phyloP scores from a whole-genome alignment of 1,139 yeast species.

The Yamadazyma aaseri region DNA sequence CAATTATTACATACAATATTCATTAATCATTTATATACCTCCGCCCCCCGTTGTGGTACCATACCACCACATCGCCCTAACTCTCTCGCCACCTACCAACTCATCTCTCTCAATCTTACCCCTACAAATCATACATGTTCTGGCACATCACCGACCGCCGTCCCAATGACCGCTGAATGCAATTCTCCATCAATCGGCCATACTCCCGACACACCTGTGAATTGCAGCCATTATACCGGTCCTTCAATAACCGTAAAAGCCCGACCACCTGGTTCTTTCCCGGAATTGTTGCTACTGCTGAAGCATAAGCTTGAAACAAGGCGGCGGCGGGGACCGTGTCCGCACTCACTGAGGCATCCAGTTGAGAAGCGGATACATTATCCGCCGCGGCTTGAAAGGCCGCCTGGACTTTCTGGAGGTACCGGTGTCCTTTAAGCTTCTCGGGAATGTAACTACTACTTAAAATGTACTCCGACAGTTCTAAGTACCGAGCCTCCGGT shows the following conservation, averaged over 20 bases:
- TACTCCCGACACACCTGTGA: slow-evolving; percentile 61
- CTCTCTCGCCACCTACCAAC: no score
- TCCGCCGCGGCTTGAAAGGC: slow-evolving; percentile 29
- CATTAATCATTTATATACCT: no score
- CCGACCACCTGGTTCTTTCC: slow-evolving; percentile 42
- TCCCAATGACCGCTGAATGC: slow-evolving; percentile 56
- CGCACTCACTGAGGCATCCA: no score
- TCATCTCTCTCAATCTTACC: no score
- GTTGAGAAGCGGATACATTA: no score
- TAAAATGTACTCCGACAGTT: slow-evolving; percentile 4
- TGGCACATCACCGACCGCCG: slow-evolving; percentile 43
- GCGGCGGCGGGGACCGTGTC: no score
- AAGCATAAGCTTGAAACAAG: slow-evolving; percentile 13
- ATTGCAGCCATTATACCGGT: slow-evolving; percentile 40
- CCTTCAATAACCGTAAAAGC: slow-evolving; percentile 26
- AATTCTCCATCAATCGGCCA: slow-evolving; percentile 53
- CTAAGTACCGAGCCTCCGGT: slow-evolving; percentile 43
- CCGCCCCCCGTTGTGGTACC: no score
- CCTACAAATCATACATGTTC: slow-evolving; percentile 51
- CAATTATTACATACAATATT: no score
- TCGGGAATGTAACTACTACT: slow-evolving; percentile 19
- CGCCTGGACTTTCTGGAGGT: slow-evolving; percentile 33
- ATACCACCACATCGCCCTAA: no score
- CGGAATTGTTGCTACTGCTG: slow-evolving; percentile 13
- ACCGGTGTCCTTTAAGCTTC: slow-evolving; percentile 32